Evolutionary conservation across 371 early-diverging fungal genomes (phyloP).

Genomic region (Catenaria anguillulae): DNA sequence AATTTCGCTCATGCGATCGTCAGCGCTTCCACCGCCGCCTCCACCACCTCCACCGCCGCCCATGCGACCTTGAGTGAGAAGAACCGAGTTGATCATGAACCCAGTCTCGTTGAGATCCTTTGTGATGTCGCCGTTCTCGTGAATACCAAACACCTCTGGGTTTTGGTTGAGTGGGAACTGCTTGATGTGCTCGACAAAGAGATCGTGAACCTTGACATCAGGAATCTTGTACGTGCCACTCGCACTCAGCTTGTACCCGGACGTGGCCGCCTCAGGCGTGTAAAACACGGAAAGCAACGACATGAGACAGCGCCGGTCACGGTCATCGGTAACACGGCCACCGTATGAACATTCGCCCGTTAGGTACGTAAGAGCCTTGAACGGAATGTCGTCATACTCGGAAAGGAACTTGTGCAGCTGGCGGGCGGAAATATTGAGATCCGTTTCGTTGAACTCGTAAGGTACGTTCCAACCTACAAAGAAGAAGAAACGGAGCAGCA

Average conservation of each 20-base stretch:
- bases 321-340: conserved; percentile 40
- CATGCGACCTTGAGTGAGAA: conserved; percentile 27
- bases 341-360: conserved; percentile 49
- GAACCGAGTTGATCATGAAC: conserved; percentile 24
- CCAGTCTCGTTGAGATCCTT: conserved; percentile 38
- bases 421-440: conserved; percentile 21
- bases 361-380: conserved; percentile 34
- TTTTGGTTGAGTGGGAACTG: conserved; percentile 26
- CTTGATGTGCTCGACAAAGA: conserved; percentile 28
- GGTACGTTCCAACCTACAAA: conserved; percentile 38
- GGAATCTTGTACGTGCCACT: conserved; percentile 32
- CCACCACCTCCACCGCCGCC: conserved; percentile 16
- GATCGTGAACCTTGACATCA: conserved; percentile 9
- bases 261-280: conserved; percentile 26
- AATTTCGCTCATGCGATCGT: conserved; percentile 28
- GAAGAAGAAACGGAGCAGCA: no score
- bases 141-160: conserved; percentile 43
- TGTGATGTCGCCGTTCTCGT: conserved; percentile 44
- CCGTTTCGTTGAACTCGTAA: conserved; percentile 44
- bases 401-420: conserved; percentile 42
- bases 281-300: conserved; percentile 33
- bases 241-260: conserved; percentile 26
- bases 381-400: conserved; percentile 41
- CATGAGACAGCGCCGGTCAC: conserved; percentile 37
- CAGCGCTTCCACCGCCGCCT: conserved; percentile 19